A percentile compares a stretch with the other conserved stretches of the same genome.
phyloP scores from a whole-genome alignment of 2,329 filamentous ascomycete genomes.

The Aureobasidium mangrovei region DNA sequence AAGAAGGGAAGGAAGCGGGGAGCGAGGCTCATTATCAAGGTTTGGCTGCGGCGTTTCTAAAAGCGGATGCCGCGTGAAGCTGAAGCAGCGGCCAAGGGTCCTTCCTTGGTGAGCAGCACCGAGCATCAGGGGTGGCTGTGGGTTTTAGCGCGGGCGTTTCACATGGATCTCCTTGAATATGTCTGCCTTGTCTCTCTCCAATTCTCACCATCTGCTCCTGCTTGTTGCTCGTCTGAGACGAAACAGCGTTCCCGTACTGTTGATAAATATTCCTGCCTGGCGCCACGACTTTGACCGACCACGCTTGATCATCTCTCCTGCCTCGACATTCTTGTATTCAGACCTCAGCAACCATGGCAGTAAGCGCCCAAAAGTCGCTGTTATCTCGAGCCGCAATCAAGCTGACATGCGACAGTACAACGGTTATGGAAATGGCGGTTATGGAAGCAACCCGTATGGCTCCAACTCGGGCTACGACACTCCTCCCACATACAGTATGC shows the following conservation, averaged over 20 bases:
- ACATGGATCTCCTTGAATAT: background rate
- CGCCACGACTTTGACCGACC: no score
- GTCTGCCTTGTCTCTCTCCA: slow-evolving; percentile 1
- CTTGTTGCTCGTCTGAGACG: slow-evolving; percentile 5
- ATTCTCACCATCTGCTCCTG: slow-evolving; percentile 7
- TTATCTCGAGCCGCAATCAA: background rate
- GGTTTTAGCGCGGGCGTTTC: slow-evolving; percentile 6
- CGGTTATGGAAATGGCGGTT: slow-evolving; percentile 37
- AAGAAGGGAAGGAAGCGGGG: background rate
- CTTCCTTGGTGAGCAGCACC: background rate
- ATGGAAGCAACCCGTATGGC: slow-evolving; percentile 49
- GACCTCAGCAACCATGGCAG: slow-evolving; percentile 15
- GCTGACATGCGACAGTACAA: slow-evolving; percentile 26
- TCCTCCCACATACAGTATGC: slow-evolving; percentile 24
- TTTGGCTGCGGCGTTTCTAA: background rate
- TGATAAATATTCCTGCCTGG: background rate
- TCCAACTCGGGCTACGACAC: slow-evolving; percentile 27
- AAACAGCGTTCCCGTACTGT: background rate
- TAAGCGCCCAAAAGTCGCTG: slow-evolving; percentile 4
- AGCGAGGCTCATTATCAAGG: background rate
- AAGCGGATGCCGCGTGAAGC: background rate
- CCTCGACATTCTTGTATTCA: background rate
- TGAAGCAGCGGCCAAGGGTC: background rate
- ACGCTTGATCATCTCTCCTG: no score
- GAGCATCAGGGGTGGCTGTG: background rate